Base-by-base conservation (phyloP, 139 green algal genomes). In the Mesostigma viride region DNA sequence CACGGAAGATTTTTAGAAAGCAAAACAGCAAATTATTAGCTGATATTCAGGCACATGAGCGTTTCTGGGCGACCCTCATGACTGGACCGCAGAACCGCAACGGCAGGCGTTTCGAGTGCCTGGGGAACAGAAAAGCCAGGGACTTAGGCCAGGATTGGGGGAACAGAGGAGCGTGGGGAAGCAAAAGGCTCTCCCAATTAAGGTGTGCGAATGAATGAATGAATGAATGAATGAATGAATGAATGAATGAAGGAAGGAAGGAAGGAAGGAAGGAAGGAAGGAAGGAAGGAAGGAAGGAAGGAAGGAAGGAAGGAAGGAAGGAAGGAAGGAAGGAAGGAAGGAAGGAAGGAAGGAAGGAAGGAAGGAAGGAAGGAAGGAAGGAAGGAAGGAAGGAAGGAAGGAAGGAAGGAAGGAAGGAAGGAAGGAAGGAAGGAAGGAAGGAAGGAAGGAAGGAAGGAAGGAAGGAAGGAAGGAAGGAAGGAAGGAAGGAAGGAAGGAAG, bases 391-490 rank as follows among this genome's bases (percentile, higher is more conserved):
- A 47, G n/a, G n/a, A 20, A 22, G 22, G 57, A 53, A 64, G 26
- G 22, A 64, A 22, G n/a, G 22, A 20, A 53, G 22, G 57, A 53
- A 64, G 57, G 22, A 64, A 20, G 22, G 22, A 53, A 64, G 57
- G 22, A 64, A 20, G n/a, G 22, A 20, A 60, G 22, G 57, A 64
- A 64, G 57, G 20, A 64, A 64, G 22, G 57, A 60, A 64, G 57
- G 22, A 64, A 20, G 20, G 22, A 20, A 64, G 22, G 57, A 60
- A 64, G 57, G 22, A 64, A 20, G 22, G 57, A 53, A 64, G 57
- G 22, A 64, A 20, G n/a, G 22, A 20, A 31, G 22, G n/a, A 53
- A 64, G 57, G 22, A 64, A 20, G n/a, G 22, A 20, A 22, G 22
- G 57, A 53, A 64, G 57, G 22, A 64, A 20, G n/a, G 22, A 20